Evolutionary conservation across 2,329 filamentous ascomycete species (phyloP).

Genomic region (Apiospora aurea): DNA sequence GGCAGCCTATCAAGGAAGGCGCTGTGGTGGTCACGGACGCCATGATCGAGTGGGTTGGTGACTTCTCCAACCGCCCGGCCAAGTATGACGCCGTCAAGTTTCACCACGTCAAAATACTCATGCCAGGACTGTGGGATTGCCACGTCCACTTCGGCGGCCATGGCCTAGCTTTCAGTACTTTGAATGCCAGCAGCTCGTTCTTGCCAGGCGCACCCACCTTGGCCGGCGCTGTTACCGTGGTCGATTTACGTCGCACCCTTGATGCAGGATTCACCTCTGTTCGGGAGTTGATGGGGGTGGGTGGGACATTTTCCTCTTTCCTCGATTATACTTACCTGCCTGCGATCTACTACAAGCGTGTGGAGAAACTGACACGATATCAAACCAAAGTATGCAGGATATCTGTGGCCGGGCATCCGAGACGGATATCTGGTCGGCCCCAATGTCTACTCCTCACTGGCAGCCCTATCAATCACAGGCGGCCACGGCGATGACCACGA

Average conservation of each 20-base stretch:
- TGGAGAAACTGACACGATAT: background rate
- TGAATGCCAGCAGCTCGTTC: slow-evolving; percentile 32
- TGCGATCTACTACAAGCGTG: background rate
- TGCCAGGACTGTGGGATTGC: slow-evolving; percentile 62
- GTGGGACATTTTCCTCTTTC: background rate
- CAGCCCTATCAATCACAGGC: slow-evolving; percentile 53
- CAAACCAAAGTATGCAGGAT: slow-evolving; percentile 45
- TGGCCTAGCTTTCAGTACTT: slow-evolving; percentile 29
- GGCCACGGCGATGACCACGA: slow-evolving; percentile 56
- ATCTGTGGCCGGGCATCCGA: slow-evolving; percentile 50
- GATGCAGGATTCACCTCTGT: slow-evolving; percentile 59
- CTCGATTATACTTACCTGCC: background rate
- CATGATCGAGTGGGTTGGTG: slow-evolving; percentile 50
- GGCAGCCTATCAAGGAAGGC: slow-evolving; percentile 48
- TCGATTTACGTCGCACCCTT: slow-evolving; percentile 50
- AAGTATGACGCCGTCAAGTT: slow-evolving; percentile 41
- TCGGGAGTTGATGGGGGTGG: slow-evolving; percentile 52
- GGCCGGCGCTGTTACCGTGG: slow-evolving; percentile 49
- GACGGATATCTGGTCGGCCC: slow-evolving; percentile 54
- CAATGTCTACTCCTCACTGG: slow-evolving; percentile 55
- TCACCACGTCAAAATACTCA: slow-evolving; percentile 49
- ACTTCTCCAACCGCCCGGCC: slow-evolving; percentile 38
- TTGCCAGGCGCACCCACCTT: slow-evolving; percentile 38
- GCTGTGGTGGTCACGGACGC: slow-evolving; percentile 48
- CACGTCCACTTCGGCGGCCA: slow-evolving; percentile 56